Conservation (phyloP, 345 rosid species). For the Boechera retrofracta region DNA sequence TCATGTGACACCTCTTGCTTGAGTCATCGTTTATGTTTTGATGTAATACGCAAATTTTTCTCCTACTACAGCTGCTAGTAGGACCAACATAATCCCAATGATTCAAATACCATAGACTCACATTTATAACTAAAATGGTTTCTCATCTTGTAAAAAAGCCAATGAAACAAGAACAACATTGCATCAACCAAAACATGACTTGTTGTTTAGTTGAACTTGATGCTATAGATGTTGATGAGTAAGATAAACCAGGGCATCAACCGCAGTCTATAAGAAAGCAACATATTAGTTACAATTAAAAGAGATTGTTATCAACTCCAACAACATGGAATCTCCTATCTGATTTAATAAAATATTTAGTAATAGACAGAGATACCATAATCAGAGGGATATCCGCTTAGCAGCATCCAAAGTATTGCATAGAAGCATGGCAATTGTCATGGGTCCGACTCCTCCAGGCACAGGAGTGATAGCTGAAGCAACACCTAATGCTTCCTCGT, state of each 20-base stretch:
- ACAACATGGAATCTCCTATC: not conserved
- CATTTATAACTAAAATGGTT: constrained; percentile 12
- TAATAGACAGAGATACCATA: constrained; percentile 33
- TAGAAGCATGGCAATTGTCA: constrained; percentile 93
- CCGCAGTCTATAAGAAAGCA: not conserved
- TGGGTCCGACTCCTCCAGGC: constrained; percentile 93
- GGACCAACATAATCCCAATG: not conserved
- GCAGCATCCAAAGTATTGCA: constrained; percentile 85
- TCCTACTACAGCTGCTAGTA: not conserved
- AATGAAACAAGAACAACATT: not conserved
- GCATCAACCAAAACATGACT: not conserved
- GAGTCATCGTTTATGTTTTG: constrained; percentile 14
- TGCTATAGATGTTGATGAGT: not conserved
- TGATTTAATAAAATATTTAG: not conserved
- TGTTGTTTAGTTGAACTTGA: not conserved
- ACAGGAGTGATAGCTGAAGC: constrained; percentile 88
- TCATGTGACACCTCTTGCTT: constrained; percentile 34
- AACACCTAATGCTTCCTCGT: constrained; percentile 73
- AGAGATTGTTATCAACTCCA: not conserved
- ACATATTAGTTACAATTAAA: not conserved
- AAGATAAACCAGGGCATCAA: not conserved
- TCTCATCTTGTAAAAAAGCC: constrained; percentile 15
- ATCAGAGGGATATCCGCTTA: constrained; percentile 45
- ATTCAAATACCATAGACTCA: constrained; percentile 11
- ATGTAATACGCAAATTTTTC: constrained; percentile 13